phyloP scores from a whole-genome alignment of 2,329 filamentous ascomycete genomes.

The Parastagonospora nodorum region DNA sequence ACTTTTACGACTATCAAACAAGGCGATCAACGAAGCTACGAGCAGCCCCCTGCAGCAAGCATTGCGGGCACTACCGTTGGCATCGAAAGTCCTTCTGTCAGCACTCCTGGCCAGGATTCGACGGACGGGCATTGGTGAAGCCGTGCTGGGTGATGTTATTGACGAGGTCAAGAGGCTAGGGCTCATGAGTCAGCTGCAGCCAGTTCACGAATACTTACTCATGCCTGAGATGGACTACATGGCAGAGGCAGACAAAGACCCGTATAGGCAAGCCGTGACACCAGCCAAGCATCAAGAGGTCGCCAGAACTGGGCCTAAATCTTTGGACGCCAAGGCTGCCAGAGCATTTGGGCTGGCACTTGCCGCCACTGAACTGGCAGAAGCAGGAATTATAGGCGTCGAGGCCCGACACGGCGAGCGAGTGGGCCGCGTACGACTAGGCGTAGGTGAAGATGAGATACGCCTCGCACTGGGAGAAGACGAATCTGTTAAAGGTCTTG shows the following conservation, averaged over 20 bases:
- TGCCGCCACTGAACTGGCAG: conserved; percentile 81
- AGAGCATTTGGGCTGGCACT: conserved; percentile 64
- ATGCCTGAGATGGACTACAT: conserved; percentile 43
- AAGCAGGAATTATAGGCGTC: conserved; percentile 84
- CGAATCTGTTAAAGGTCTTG: conserved; percentile 79
- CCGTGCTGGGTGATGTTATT: conserved; percentile 83
- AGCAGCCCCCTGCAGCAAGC: conserved; percentile 90
- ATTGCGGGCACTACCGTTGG: conserved; percentile 78
- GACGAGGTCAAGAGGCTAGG: conserved; percentile 80
- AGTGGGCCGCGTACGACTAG: conserved; percentile 82
- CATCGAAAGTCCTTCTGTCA: conserved; percentile 82
- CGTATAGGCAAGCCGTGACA: conserved; percentile 12
- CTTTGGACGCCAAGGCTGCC: conserved; percentile 46
- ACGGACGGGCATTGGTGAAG: conserved; percentile 84
- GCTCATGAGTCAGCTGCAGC: conserved; percentile 62
- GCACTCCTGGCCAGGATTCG: conserved; percentile 79
- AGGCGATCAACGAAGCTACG: conserved; percentile 93
- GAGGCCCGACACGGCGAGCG: conserved; percentile 80
- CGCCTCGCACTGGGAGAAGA: conserved; percentile 87
- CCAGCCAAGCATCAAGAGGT: conserved; percentile 23
- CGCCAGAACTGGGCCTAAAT: conserved; percentile 20
- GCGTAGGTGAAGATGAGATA: conserved; percentile 89
- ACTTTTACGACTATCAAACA: conserved; percentile 93
- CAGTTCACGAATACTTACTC: conserved; percentile 66
- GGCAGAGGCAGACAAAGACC: conserved; percentile 9